Evolutionary conservation across 1,284 basidiomycete genomes (phyloP).

Genomic region (Xerocomus amazonicus): DNA sequence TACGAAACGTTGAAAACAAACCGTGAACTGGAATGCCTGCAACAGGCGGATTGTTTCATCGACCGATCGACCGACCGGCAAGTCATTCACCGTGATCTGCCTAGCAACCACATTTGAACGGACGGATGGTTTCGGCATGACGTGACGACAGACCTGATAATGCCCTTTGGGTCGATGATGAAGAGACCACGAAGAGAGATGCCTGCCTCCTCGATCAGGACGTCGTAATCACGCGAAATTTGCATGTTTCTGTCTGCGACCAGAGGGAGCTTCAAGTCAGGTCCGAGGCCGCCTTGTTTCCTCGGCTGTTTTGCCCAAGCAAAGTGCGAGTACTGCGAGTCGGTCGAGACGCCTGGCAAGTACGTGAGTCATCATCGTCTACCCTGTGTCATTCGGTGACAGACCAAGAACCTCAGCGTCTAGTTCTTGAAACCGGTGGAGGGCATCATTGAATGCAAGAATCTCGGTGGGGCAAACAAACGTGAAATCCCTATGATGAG

Average conservation of each 20-base stretch:
- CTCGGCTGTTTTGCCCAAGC: slow-evolving; percentile 81
- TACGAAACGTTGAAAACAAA: slow-evolving; percentile 34
- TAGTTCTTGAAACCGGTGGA: slow-evolving; percentile 68
- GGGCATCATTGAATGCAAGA: slow-evolving; percentile 85
- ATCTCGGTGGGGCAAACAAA: slow-evolving; percentile 94
- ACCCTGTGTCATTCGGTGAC: slow-evolving; percentile 13
- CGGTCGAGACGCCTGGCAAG: slow-evolving; percentile 70
- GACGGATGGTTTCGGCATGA: no score
- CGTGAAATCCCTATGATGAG: slow-evolving; percentile 61
- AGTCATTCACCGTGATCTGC: slow-evolving; percentile 85
- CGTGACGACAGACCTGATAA: slow-evolving; percentile 48
- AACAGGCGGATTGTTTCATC: slow-evolving; percentile 86
- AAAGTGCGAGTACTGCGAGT: slow-evolving; percentile 85
- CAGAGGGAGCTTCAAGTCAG: slow-evolving; percentile 77
- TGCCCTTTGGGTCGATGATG: slow-evolving; percentile 87
- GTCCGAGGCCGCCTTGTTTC: slow-evolving; percentile 83
- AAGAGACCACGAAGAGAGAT: slow-evolving; percentile 84
- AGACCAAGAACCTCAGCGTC: slow-evolving; percentile 75
- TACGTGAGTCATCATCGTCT: background rate
- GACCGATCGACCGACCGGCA: slow-evolving; percentile 87
- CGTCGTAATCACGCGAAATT: slow-evolving; percentile 76
- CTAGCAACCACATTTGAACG: slow-evolving; percentile 32
- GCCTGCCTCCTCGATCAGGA: slow-evolving; percentile 82
- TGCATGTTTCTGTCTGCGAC: slow-evolving; percentile 69
- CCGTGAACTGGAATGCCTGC: slow-evolving; percentile 88